Conservation (phyloP, 164 flowering plant species). For the Aristolochia californica region DNA sequence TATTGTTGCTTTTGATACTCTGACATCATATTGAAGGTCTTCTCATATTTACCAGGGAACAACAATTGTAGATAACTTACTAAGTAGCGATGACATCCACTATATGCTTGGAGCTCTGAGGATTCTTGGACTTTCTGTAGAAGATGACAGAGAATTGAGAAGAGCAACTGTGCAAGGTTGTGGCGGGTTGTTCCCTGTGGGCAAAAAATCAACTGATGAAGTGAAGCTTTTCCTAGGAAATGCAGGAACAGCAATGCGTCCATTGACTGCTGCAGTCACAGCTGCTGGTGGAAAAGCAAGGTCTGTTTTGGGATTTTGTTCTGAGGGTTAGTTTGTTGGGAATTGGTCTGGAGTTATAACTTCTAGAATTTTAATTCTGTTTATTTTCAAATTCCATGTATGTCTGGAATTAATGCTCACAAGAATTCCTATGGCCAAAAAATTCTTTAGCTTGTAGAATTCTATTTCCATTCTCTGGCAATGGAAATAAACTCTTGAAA, state of each 20-base stretch:
- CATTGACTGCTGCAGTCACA: conserved; percentile 91
- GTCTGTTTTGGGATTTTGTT: conserved; percentile 24
- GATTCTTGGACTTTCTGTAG: conserved; percentile 59
- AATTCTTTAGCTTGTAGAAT: too few species aligned
- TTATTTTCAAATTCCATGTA: too few species aligned
- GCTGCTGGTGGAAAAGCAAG: conserved; percentile 95
- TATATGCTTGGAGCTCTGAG: conserved; percentile 76
- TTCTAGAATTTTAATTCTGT: too few species aligned
- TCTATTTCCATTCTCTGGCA: too few species aligned
- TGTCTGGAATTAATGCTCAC: too few species aligned
- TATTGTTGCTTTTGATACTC: too few species aligned
- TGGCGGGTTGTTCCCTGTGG: conserved; percentile 76
- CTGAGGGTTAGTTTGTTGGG: too few species aligned
- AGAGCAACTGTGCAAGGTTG: conserved; percentile 62
- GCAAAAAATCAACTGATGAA: conserved; percentile 44
- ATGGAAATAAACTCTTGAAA: too few species aligned
- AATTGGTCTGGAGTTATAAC: too few species aligned
- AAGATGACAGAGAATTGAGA: conserved; percentile 36
- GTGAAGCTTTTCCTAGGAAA: conserved; percentile 90
- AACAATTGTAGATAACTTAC: conserved; percentile 84
- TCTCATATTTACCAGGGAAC: conserved; percentile 42
- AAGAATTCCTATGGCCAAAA: too few species aligned
- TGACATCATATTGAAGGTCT: too few species aligned
- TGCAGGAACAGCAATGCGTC: conserved; percentile 99
- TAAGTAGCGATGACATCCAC: conserved; percentile 74